phyloP scores from a whole-genome alignment of 1,284 basidiomycete genomes.

The Bondarzewia mesenterica region DNA sequence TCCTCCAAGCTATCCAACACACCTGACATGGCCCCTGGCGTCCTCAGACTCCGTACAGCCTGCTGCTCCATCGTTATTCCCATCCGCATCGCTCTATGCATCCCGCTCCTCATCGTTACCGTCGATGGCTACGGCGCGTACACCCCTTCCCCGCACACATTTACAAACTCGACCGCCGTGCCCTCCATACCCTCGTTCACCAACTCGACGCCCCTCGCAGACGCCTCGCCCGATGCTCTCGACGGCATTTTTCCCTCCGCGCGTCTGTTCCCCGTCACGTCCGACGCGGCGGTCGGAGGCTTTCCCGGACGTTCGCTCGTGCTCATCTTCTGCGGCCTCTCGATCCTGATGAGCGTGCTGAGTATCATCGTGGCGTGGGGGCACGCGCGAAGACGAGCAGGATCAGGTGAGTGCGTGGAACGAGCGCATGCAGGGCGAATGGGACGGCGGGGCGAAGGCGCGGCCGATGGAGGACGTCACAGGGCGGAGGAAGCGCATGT shows the following conservation, averaged over 20 bases:
- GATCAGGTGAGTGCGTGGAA: background rate
- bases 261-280: conserved; percentile 1
- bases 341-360: conserved; percentile 5
- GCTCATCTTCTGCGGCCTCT: conserved; percentile 6
- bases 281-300: too few species aligned
- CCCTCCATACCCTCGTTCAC: background rate
- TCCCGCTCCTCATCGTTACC: conserved; percentile 11
- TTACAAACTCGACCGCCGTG: background rate
- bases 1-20: background rate
- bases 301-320: conserved; percentile 5
- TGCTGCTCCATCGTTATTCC: conserved; percentile 10
- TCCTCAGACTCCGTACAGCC: conserved; percentile 7
- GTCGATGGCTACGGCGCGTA: conserved; percentile 4
- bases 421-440: background rate
- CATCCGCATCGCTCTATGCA: conserved; percentile 11
- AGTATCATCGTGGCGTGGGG: conserved; percentile 6
- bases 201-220: background rate
- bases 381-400: background rate
- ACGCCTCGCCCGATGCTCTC: conserved; percentile 5
- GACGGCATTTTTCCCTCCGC: conserved; percentile 2
- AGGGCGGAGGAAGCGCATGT: background rate
- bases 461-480: background rate
- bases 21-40: conserved; percentile 7
- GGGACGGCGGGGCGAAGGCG: background rate
- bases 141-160: background rate